These are phyloP conservation scores for Myxozyma melibiosi DNA, from an alignment of 805 yeast genomes.

Conservation along the genomic window DNA sequence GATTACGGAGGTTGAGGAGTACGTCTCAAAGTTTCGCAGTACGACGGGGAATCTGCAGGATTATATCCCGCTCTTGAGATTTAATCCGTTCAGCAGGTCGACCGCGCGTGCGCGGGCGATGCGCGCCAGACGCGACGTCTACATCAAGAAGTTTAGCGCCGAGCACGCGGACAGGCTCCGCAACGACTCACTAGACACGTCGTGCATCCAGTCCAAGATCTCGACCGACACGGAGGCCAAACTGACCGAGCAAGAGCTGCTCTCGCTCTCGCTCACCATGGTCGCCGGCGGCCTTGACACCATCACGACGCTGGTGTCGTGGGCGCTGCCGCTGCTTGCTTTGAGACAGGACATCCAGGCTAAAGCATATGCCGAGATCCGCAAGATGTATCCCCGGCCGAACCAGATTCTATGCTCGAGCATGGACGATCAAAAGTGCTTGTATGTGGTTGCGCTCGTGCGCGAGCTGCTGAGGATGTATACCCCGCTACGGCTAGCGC, in stretches of 20 bases:
- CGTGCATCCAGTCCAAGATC: slow-evolving; percentile 37
- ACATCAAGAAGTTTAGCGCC: slow-evolving; percentile 22
- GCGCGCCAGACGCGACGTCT: slow-evolving; percentile 34
- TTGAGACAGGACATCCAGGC: slow-evolving; percentile 49
- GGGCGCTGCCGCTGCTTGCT: slow-evolving; percentile 60
- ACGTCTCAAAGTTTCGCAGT: slow-evolving; percentile 37
- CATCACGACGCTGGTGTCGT: slow-evolving; percentile 61
- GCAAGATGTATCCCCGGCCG: slow-evolving; percentile 41
- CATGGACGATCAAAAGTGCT: slow-evolving; percentile 43
- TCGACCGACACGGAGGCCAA: slow-evolving; percentile 34
- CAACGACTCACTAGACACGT: slow-evolving; percentile 24
- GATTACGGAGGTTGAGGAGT: slow-evolving; percentile 35
- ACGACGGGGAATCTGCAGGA: slow-evolving; percentile 46
- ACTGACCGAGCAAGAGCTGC: slow-evolving; percentile 45
- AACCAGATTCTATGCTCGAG: slow-evolving; percentile 28
- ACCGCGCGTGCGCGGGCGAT: slow-evolving; percentile 25
- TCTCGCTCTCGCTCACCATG: slow-evolving; percentile 67
- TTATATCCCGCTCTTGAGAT: slow-evolving; percentile 43
- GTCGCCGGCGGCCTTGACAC: slow-evolving; percentile 77
- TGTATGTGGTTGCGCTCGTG: slow-evolving; percentile 57
- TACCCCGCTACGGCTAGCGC: slow-evolving; percentile 64
- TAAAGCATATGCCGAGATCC: slow-evolving; percentile 49
- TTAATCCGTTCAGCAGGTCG: slow-evolving; percentile 17
- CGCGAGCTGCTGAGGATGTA: slow-evolving; percentile 62
- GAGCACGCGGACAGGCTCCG: slow-evolving; percentile 28